Base-by-base conservation (phyloP, 106 monocot species). In the Dendrobium chrysotoxum region DNA sequence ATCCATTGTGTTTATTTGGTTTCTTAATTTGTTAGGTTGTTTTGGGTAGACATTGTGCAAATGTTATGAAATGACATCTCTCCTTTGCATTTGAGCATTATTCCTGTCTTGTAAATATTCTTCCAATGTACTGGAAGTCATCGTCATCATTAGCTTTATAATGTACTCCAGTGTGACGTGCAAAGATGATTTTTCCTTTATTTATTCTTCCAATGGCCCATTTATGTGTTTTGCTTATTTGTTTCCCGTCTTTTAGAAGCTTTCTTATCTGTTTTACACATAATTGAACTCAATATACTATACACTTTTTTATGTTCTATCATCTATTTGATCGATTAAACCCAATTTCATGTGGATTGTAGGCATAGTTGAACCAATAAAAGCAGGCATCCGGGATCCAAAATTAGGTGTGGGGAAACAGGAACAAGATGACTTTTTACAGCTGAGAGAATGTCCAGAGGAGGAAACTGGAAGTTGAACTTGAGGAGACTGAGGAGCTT, bases 341-440 rank as follows among this genome's bases (percentile, higher is more conserved):
- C 70, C 70, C 3, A 2, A 31, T 70, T 70, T 23, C 21, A 74
- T 74, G 41, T 16, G 17, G 58, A 82, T 25, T 76, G 50, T 83
- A 99, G 99, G 99, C 44, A 99, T 99, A 82, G 80, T 86, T 72
- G 99, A 99, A 76, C 99, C 99, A 67, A 99, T 99, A 89, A 95
- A 87, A 78, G 88, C 99, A 67, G 91, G 87, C 72, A 90, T 99
- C 35, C 88, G 99, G 68, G 99, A 99, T 86, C 83, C 95, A 84
- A 99, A 93, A 73, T 82, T 99, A 65, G 99, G 99, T 40, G 91
- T 95, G 38, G 99, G 99, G 35, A 99, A 99, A 66, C 99, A 99
- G 80, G 99, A 99, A 53, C 87, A 99, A 85, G 99, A 99, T 85
- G 99, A 99, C 46, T 99, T 95, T 99, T 99, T 81, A 99, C 99